Evolutionary conservation across 192 early-diverging fungal species (phyloP), one percentile per base, ranked within the genome.

Genomic region (Tieghemiomyces parasiticus): DNA sequence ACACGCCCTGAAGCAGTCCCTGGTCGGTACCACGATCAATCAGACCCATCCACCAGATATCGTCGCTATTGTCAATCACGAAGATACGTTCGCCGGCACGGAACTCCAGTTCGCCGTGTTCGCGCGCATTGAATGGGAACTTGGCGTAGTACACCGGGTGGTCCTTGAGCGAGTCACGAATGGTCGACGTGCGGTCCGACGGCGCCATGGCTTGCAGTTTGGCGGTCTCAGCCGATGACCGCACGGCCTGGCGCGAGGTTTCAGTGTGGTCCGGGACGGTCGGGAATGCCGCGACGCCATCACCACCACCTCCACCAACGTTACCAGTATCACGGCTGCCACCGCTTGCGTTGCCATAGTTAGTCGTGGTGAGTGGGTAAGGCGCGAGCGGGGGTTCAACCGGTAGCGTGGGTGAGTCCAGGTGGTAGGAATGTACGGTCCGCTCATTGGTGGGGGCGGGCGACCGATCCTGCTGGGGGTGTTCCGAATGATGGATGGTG

Each of bases 11-110:
- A 63, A 68, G 65, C 48, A 70, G 64, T 19, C 67, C 72, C 71
- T 70, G 74, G 66, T 78, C 76, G 26, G 73, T 61, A n/a, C 81
- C 75, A 60, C 79, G 69, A 62, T 73, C 71, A 48, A 79, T 77
- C 24, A 81, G 78, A 16, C 87, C 87, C 76, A 86, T 79, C 87
- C 87, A 89, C 87, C 87, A 89, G 32, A 87, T 79, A 67, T 84
- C 83, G 64, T 89, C 84, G 59, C 77, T 83, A 53, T 78, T 74
- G 63, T 89, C 87, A 20, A 83, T 78, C 8, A 89, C 87, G 74
- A 86, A 74, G 52, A 89, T 81, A 0, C 74, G 72, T 59, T 86
- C 84, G 29, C 82, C 83, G 3, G 79, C 75, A 16, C 75, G 66
- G 67, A 89, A 86, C 3, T 73, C 74, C 25, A 89, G 73, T 65